Percentiles rank a stretch among this genome's conserved stretches.
Evolutionary conservation across 148 eudicot species (phyloP).

Genomic region (Suaeda aralocaspica): DNA sequence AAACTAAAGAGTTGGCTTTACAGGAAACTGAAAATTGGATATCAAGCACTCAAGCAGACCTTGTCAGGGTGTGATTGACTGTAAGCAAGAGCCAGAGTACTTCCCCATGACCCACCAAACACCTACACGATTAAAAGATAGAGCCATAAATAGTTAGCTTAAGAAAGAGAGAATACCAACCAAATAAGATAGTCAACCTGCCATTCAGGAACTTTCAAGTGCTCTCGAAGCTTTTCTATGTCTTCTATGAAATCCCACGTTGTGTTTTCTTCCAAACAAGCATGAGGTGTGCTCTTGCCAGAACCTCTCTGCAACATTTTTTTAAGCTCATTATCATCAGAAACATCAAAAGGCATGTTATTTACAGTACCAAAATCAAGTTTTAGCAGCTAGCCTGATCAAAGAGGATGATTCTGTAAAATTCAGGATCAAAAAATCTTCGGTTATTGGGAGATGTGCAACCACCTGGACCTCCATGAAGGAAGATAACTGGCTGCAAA

Average conservation of each 20-base stretch:
- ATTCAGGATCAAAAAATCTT: conserved; percentile 85
- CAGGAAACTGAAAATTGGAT: neutral
- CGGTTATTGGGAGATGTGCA: conserved; percentile 92
- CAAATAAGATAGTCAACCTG: conserved; percentile 46
- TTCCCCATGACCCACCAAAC: conserved; percentile 99
- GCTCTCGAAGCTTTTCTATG: conserved; percentile 82
- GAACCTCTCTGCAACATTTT: conserved; percentile 71
- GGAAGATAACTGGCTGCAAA: conserved; percentile 91
- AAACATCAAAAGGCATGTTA: neutral
- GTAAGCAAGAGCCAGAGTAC: conserved; percentile 96
- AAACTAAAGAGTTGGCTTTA: neutral
- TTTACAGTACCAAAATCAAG: conserved; percentile 1
- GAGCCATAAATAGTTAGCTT: conserved; percentile 1
- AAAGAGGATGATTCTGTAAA: conserved; percentile 83
- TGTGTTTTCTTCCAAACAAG: conserved; percentile 82
- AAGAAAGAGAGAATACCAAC: neutral
- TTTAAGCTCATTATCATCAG: neutral
- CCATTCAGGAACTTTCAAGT: conserved; percentile 89
- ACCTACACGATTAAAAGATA: conserved; percentile 45
- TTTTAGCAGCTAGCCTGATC: conserved; percentile 64
- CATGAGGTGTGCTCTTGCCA: conserved; percentile 96
- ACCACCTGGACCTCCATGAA: conserved; percentile 99
- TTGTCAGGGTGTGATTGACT: conserved; percentile 89
- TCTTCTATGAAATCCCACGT: conserved; percentile 94
- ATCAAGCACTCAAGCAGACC: conserved; percentile 28